Evolutionary conservation across 1,284 basidiomycete genomes (phyloP).

Genomic region (Ceratobasidium sp.): DNA sequence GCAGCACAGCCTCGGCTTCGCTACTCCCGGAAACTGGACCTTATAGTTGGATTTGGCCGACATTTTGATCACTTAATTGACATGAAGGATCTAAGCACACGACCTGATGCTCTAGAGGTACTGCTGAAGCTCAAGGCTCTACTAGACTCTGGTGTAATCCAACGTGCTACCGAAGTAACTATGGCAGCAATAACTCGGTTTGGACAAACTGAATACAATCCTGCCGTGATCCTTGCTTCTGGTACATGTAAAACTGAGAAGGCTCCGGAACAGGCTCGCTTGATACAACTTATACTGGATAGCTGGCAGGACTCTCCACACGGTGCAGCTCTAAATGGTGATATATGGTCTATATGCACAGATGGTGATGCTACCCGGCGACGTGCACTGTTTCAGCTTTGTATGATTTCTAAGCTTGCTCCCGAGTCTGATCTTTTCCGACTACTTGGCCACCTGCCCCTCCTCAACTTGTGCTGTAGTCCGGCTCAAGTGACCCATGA

Average conservation of each 20-base stretch:
- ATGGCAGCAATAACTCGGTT: slow-evolving; percentile 22
- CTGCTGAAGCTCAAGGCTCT: not conserved
- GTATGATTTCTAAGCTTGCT: slow-evolving; percentile 6
- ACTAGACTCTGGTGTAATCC: slow-evolving; percentile 15
- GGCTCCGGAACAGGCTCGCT: not conserved
- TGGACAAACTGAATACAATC: slow-evolving; percentile 23
- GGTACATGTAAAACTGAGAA: slow-evolving; percentile 33
- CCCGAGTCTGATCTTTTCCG: not conserved
- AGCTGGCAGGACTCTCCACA: slow-evolving; percentile 9
- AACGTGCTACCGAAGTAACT: slow-evolving; percentile 18
- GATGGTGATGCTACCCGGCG: slow-evolving; percentile 24
- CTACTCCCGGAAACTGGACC: not conserved
- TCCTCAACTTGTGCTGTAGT: slow-evolving; percentile 13
- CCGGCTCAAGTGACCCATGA: slow-evolving; percentile 17
- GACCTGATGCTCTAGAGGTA: not conserved
- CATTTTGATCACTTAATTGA: not conserved
- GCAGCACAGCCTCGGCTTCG: slow-evolving; percentile 7
- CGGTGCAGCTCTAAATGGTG: slow-evolving; percentile 4
- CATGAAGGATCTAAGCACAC: not conserved
- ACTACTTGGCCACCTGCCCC: not conserved
- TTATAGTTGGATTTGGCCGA: slow-evolving; percentile 18
- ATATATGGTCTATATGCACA: slow-evolving; percentile 20
- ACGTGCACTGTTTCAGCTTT: not conserved
- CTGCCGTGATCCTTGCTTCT: slow-evolving; percentile 8
- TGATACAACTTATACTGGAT: not conserved